Evolutionary conservation across 116 monocot genomes (phyloP).

Genomic region (Dioscorea cayenensis): DNA sequence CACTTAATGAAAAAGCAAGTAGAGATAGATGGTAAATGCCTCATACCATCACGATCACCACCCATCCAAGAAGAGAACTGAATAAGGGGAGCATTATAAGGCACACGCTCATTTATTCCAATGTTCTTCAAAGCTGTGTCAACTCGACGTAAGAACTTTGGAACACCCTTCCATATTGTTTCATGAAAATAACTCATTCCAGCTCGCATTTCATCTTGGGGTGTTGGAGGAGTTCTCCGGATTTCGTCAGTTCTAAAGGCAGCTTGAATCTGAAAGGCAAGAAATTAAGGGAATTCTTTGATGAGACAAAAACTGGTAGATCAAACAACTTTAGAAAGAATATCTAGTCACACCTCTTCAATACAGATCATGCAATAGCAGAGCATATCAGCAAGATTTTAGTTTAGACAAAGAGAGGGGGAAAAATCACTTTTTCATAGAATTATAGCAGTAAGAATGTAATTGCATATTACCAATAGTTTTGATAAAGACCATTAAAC

Average conservation of each 20-base stretch:
- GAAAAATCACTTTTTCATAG: too few species aligned
- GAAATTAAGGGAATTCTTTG: not conserved
- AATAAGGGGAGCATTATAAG: constrained; percentile 97
- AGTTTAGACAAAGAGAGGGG: too few species aligned
- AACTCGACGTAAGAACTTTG: constrained; percentile 84
- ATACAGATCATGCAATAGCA: too few species aligned
- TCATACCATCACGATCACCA: constrained; percentile 97
- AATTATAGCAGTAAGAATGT: too few species aligned
- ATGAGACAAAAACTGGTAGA: too few species aligned
- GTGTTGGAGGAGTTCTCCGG: constrained; percentile 81
- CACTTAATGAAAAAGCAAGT: not conserved
- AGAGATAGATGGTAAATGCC: not conserved
- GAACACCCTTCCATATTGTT: constrained; percentile 99
- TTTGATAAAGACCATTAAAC: too few species aligned
- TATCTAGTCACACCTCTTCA: too few species aligned
- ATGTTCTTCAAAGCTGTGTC: constrained; percentile 96
- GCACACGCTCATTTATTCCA: constrained; percentile 87
- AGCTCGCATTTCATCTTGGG: constrained; percentile 98
- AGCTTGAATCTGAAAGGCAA: constrained; percentile 78
- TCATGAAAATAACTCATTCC: constrained; percentile 99
- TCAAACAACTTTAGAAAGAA: too few species aligned
- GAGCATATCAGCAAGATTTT: too few species aligned
- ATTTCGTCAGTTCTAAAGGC: constrained; percentile 99
- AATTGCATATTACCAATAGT: too few species aligned
- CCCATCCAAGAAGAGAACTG: constrained; percentile 99